These are phyloP conservation scores for Canavalia gladiata DNA, from an alignment of 306 rosid species.

Conservation along the genomic window DNA sequence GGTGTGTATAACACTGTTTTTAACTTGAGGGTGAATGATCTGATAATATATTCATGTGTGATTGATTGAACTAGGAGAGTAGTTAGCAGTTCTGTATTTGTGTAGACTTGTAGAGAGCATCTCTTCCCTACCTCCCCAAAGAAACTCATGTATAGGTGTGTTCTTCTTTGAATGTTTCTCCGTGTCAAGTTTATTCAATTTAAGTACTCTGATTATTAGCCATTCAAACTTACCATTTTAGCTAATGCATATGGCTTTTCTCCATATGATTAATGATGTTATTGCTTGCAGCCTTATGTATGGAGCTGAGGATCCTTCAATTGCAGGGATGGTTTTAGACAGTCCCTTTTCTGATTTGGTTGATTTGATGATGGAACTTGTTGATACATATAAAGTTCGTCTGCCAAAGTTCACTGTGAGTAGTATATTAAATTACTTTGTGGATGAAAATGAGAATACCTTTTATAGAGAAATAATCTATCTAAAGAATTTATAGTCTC, in stretches of 20 bases:
- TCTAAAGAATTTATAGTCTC: constrained; percentile 17
- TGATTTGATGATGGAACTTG: constrained; percentile 98
- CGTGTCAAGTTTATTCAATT: constrained; percentile 13
- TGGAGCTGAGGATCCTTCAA: constrained; percentile 99
- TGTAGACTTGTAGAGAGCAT: constrained; percentile 3
- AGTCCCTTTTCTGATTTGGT: constrained; percentile 98
- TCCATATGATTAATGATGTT: constrained; percentile 49
- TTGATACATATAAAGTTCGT: constrained; percentile 90
- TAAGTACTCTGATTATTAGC: constrained; percentile 19
- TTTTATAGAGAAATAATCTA: constrained; percentile 3
- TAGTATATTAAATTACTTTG: constrained; percentile 55
- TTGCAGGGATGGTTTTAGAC: constrained; percentile 97
- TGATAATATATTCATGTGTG: constrained; percentile 12
- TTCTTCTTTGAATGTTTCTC: constrained; percentile 26
- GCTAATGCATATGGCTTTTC: constrained; percentile 31
- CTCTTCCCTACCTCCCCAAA: not conserved
- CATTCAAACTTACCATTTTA: constrained; percentile 20
- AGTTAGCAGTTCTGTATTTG: constrained; percentile 27
- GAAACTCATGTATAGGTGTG: constrained; percentile 27
- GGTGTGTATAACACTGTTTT: constrained; percentile 19
- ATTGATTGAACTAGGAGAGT: constrained; percentile 25
- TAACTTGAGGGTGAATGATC: constrained; percentile 24
- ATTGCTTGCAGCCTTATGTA: constrained; percentile 88
- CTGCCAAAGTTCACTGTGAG: constrained; percentile 98
- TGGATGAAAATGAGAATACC: not conserved